Evolutionary conservation across 169 alveolate species (phyloP), one percentile per base, ranked within the genome.

Genomic region (Plasmodium gaboni): DNA sequence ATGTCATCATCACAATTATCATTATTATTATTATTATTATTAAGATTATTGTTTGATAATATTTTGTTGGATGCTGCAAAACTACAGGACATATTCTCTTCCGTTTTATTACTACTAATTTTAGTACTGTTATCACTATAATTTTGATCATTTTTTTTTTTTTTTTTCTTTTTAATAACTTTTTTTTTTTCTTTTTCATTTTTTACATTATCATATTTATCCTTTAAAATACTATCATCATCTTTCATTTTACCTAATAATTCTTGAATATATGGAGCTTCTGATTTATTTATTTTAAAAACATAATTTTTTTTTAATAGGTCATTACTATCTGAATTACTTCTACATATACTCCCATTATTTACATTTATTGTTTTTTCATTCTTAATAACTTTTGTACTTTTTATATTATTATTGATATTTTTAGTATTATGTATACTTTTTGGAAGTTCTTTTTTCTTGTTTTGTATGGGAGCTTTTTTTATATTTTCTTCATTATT

Each of bases 211-310:
- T 32, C 17, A 48, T 17, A 10, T 48, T 48, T 42, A n/a, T 50
- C 24, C 13, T 70, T 42, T 5, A 8, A 22, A 6, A 22, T 12
- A 70, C 51, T 15, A 28, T 64, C 26, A 13, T 12, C 22, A 10
- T 70, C 26, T 0, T 50, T 17, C 13, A 2, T 22, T 70, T 70
- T 50, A 6, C 19, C 38, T 19, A 70, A 50, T 24, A 46, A 50
- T 22, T 70, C 26, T 70, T 50, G 46, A 10, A 48, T 17, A 70
- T 48, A 70, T 19, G 42, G 50, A 19, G 26, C 26, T 8, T 70
- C 26, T 2, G 6, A 19, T 70, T 48, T 10, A 17, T 70, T 22
- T 46, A 70, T 70, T 19, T 70, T 19, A 1, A 19, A 17, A n/a
- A 22, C 22, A 51, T 70, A 46, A 22, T 50, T 50, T 17, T 67